Evolutionary conservation across 441 rosid species (phyloP).

Genomic region (Dalechampia spathulata): DNA sequence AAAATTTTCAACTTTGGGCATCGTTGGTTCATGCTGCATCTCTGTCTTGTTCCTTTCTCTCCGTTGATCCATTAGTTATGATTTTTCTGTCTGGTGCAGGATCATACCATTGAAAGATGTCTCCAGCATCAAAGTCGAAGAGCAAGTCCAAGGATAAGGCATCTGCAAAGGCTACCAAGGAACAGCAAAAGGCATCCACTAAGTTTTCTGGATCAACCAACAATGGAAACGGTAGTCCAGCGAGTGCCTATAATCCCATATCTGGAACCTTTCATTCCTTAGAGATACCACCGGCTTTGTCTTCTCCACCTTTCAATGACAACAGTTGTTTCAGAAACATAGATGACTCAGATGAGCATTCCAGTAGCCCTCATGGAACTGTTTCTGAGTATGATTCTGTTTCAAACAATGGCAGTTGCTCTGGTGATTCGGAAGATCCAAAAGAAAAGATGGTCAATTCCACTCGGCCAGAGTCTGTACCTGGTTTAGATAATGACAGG

Average conservation of each 20-base stretch:
- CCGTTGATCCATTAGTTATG: neutral
- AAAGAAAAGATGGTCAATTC: conserved; percentile 47
- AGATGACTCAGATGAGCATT: conserved; percentile 60
- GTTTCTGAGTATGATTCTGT: conserved; percentile 62
- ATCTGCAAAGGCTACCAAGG: conserved; percentile 33
- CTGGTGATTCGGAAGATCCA: conserved; percentile 82
- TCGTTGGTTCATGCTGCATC: no score
- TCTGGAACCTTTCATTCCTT: conserved; percentile 60
- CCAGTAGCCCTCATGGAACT: conserved; percentile 30
- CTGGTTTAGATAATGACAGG: conserved; percentile 62
- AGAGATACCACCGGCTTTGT: conserved; percentile 36
- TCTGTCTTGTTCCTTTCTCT: no score
- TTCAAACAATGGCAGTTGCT: conserved; percentile 79
- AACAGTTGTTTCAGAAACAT: conserved; percentile 55
- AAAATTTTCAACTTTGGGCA: no score
- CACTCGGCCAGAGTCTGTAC: conserved; percentile 39
- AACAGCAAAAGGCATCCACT: conserved; percentile 37
- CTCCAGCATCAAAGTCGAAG: conserved; percentile 55
- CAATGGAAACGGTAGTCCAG: conserved; percentile 33
- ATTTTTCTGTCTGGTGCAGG: conserved; percentile 4
- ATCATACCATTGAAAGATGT: conserved; percentile 34
- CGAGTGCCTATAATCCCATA: conserved; percentile 64
- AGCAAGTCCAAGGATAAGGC: conserved; percentile 42
- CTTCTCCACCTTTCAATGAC: conserved; percentile 32
- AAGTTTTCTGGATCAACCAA: conserved; percentile 39